Evolutionary conservation across 2,329 filamentous ascomycete species (phyloP).

Genomic region (Westerdykella sp.): DNA sequence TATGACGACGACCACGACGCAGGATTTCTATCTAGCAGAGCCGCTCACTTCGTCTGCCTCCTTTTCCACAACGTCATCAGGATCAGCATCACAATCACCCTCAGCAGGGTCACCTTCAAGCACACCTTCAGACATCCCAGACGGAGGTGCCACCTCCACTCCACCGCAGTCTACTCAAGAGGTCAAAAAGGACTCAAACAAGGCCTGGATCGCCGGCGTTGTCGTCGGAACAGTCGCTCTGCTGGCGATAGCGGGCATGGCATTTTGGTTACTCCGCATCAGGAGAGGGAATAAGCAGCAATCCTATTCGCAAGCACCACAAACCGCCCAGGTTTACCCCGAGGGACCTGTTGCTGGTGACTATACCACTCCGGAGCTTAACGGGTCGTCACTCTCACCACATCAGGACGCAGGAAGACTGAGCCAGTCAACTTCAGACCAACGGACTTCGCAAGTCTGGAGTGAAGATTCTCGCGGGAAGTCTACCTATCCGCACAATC

Average conservation of each 20-base stretch:
- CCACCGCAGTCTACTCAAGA: not conserved
- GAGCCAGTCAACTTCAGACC: not conserved
- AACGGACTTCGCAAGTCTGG: not conserved
- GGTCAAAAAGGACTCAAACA: slow-evolving; percentile 2
- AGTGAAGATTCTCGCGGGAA: not conserved
- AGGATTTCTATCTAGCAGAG: too few relatives aligned
- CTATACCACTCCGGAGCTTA: not conserved
- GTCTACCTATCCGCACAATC: not conserved
- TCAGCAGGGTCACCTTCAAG: not conserved
- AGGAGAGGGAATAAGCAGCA: slow-evolving; percentile 3
- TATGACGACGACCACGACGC: too few relatives aligned
- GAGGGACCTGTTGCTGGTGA: not conserved
- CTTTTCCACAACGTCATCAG: not conserved
- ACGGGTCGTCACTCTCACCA: not conserved
- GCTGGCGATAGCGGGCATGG: slow-evolving; percentile 7
- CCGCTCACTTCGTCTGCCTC: not conserved
- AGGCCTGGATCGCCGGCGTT: slow-evolving; percentile 9
- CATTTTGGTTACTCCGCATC: slow-evolving; percentile 4
- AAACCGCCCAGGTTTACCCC: slow-evolving; percentile 1
- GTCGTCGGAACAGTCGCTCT: slow-evolving; percentile 6
- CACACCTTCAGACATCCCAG: not conserved
- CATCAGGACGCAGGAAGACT: not conserved
- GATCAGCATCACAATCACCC: not conserved
- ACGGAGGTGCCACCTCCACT: slow-evolving; percentile 2
- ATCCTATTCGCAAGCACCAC: slow-evolving; percentile 4